Conservation (phyloP, 1,284 basidiomycete species). For the Cryptococcus jaspeensis region DNA sequence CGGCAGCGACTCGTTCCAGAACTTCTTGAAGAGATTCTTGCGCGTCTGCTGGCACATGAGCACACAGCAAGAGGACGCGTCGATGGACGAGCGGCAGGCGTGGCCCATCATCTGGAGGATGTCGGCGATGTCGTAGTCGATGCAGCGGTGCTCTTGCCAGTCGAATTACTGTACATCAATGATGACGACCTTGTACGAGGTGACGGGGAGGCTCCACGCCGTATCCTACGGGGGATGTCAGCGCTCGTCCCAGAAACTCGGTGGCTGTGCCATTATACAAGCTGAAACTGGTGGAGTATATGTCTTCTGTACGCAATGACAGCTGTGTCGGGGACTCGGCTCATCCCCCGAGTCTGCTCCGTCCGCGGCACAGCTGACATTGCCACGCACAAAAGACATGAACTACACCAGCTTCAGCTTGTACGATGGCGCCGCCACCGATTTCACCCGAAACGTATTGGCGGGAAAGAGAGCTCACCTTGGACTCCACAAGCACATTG, state of each 20-base stretch:
- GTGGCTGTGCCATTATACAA: no score
- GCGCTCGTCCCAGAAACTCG: not conserved
- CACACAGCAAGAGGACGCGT: conserved; percentile 84
- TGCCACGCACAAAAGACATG: no score
- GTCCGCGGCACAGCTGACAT: no score
- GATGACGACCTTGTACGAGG: conserved; percentile 95
- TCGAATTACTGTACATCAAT: conserved; percentile 98
- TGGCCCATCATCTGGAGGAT: conserved; percentile 98
- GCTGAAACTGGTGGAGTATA: no score
- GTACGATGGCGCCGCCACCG: no score
- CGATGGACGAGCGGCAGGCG: conserved; percentile 83
- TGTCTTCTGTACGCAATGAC: no score
- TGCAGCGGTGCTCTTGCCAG: conserved; percentile 92
- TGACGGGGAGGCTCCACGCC: conserved; percentile 90
- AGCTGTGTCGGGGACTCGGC: no score
- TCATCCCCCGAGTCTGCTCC: no score
- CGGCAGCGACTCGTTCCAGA: conserved; percentile 93
- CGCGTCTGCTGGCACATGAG: conserved; percentile 96
- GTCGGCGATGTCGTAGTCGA: conserved; percentile 97
- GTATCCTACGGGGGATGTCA: conserved; percentile 63
- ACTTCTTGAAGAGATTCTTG: conserved; percentile 98
- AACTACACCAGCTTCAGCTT: no score
- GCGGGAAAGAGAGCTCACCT: conserved; percentile 59
- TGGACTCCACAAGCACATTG: conserved; percentile 89
- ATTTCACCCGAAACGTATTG: no score